phyloP scores from a whole-genome alignment of 495 filamentous ascomycete species.

The Penicillium argentinense region DNA sequence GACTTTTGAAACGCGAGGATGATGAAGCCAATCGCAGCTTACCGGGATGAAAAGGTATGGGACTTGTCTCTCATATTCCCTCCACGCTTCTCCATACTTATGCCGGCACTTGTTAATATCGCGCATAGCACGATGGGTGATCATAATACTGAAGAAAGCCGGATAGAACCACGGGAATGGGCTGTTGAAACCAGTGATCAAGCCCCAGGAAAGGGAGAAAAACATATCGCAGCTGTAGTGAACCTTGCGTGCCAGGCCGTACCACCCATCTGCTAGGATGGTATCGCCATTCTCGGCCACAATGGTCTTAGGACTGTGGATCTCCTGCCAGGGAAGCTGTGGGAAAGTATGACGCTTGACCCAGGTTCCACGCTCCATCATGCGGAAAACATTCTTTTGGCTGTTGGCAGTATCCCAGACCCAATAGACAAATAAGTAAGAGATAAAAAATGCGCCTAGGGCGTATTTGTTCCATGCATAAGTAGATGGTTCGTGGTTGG shows the following conservation, averaged over 20 bases:
- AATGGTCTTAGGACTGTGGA: constrained; percentile 79
- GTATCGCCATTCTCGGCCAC: constrained; percentile 70
- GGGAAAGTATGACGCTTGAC: constrained; percentile 80
- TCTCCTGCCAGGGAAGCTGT: constrained; percentile 75
- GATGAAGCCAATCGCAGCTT: constrained; percentile 39
- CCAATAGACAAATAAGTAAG: constrained; percentile 85
- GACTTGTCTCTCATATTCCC: constrained; percentile 79
- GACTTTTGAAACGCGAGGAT: too few relatives aligned
- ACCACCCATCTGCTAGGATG: constrained; percentile 90
- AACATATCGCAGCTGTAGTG: constrained; percentile 88
- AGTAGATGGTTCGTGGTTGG: constrained; percentile 72
- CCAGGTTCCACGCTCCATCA: constrained; percentile 70
- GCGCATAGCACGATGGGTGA: constrained; percentile 76
- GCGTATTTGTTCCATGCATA: constrained; percentile 72
- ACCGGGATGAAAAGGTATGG: constrained; percentile 96
- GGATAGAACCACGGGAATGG: constrained; percentile 91
- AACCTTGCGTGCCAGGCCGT: constrained; percentile 81
- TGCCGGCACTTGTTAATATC: constrained; percentile 78
- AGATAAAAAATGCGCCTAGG: constrained; percentile 57
- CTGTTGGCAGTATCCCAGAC: constrained; percentile 87
- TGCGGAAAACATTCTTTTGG: constrained; percentile 92
- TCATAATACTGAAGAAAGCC: constrained; percentile 86
- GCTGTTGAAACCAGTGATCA: constrained; percentile 60
- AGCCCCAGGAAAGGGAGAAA: constrained; percentile 68
- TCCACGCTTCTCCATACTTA: constrained; percentile 91